Base-by-base conservation (phyloP, 805 yeast species). In the Candida multigemmis region DNA sequence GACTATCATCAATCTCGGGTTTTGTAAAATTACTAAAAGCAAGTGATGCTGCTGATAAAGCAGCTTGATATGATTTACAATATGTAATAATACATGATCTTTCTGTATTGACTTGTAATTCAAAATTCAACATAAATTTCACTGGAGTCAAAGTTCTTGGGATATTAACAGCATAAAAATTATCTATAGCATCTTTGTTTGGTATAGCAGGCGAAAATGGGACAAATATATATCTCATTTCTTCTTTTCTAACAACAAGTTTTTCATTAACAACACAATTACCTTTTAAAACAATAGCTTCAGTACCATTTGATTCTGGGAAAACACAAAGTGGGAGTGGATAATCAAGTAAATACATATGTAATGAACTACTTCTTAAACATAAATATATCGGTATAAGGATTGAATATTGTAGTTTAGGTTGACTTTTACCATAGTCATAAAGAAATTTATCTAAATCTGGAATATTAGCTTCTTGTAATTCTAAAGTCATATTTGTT, bases 101-200 rank as follows among this genome's bases (percentile, higher is more conserved):
- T 2, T 50, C 45, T 0, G 80, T 65, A 14, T 47, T 47, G 8
- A 75, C 61, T 6, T 50, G 36, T 14, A 74, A 63, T 9, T 56
- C 48, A 31, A 74, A 38, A 37, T 75, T 71, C 16, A 71, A 51
- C 46, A 62, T 65, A 20, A 70, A 55, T 36, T 77, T 77, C 12
- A 77, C 65, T 1, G 79, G 73, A 3, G 79, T 73, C 46, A 77
- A 55, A 0, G 85, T 77, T 38, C 85, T 62, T 1, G 77, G 65
- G 9, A 76, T 61, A 35, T 62, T 65, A 2, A 67, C 64, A 0
- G 78, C 74, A 46, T 74, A 77, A 28, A 77, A 62, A 21, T 65
- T 68, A 38, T 72, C 74, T 4, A 14, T 16, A 14, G 25, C 34
- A 12, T 24, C 38, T 6, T 43, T 48, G 4, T 40, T 49, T 2